Percentiles rank a stretch among this genome's conserved stretches.
phyloP scores from a whole-genome alignment of 306 rosid species.

The Medicago lupulina region DNA sequence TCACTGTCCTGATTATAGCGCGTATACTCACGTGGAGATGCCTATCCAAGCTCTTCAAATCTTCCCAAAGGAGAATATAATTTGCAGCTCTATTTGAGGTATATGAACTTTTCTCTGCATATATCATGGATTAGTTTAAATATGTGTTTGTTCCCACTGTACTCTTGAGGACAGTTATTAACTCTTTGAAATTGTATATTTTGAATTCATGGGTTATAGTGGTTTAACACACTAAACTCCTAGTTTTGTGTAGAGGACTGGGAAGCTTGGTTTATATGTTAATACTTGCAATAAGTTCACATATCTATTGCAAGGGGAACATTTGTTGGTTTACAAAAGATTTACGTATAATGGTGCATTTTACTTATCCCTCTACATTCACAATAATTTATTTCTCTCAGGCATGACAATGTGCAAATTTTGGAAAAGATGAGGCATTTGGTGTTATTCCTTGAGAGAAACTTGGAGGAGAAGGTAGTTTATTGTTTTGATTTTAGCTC shows the following conservation, averaged over 20 bases:
- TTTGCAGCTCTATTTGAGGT: conserved; percentile 85
- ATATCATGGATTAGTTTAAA: conserved; percentile 34
- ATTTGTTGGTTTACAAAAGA: conserved; percentile 32
- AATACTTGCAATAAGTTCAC: conserved; percentile 32
- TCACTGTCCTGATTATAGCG: conserved; percentile 60
- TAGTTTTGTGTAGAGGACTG: conserved; percentile 23
- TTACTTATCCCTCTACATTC: conserved; percentile 23
- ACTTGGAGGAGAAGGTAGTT: conserved; percentile 85
- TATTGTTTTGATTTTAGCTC: conserved; percentile 7
- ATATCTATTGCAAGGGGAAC: conserved; percentile 30
- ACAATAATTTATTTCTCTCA: conserved; percentile 50
- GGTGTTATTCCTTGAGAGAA: conserved; percentile 84
- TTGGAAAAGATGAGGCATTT: conserved; percentile 92
- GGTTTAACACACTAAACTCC: conserved; percentile 6
- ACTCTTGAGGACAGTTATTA: conserved; percentile 28
- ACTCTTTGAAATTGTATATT: conserved; percentile 15
- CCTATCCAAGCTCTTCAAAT: conserved; percentile 71
- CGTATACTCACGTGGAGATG: conserved; percentile 82
- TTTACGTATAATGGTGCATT: conserved; percentile 19
- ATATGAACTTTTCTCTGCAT: conserved; percentile 41
- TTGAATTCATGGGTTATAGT: conserved; percentile 15
- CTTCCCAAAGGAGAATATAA: conserved; percentile 95
- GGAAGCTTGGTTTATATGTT: conserved; percentile 28
- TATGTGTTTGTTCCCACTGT: conserved; percentile 26
- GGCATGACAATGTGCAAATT: conserved; percentile 91